A percentile compares a stretch with the other conserved stretches of the same genome.
Evolutionary conservation across 306 rosid genomes (phyloP).

Genomic region (Geum urbanum): DNA sequence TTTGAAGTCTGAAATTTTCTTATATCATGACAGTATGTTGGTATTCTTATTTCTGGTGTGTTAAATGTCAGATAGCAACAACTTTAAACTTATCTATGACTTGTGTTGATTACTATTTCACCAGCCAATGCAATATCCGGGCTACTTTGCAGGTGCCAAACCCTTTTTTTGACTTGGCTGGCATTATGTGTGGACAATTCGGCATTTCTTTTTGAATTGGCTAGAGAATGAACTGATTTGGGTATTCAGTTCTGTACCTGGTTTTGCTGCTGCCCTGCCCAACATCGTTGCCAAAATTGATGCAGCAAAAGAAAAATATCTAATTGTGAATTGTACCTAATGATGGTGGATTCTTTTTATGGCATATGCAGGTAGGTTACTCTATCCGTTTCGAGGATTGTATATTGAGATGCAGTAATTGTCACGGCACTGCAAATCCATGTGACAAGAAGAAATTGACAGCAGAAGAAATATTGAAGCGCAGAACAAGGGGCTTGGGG

Average conservation of each 20-base stretch:
- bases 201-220: slow-evolving; percentile 90
- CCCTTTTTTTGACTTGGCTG: slow-evolving; percentile 98
- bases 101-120: background rate
- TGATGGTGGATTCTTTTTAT: too few species aligned
- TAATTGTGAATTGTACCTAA: slow-evolving; percentile 14
- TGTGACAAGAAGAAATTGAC: too few species aligned
- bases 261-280: slow-evolving; percentile 62
- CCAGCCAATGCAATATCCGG: slow-evolving; percentile 13
- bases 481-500: too few species aligned
- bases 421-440: too few species aligned
- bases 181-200: slow-evolving; percentile 99
- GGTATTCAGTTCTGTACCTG: slow-evolving; percentile 82
- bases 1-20: background rate
- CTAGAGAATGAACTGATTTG: slow-evolving; percentile 84
- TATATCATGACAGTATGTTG: background rate
- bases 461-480: too few species aligned
- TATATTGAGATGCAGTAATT: too few species aligned
- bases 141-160: slow-evolving; percentile 76
- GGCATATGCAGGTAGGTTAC: too few species aligned
- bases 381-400: too few species aligned
- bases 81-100: background rate
- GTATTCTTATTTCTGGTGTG: background rate
- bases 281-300: slow-evolving; percentile 50
- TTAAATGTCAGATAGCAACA: background rate
- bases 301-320: slow-evolving; percentile 69